Evolutionary conservation across 768 basidiomycete genomes (phyloP).

Genomic region (Suillus discolor): DNA sequence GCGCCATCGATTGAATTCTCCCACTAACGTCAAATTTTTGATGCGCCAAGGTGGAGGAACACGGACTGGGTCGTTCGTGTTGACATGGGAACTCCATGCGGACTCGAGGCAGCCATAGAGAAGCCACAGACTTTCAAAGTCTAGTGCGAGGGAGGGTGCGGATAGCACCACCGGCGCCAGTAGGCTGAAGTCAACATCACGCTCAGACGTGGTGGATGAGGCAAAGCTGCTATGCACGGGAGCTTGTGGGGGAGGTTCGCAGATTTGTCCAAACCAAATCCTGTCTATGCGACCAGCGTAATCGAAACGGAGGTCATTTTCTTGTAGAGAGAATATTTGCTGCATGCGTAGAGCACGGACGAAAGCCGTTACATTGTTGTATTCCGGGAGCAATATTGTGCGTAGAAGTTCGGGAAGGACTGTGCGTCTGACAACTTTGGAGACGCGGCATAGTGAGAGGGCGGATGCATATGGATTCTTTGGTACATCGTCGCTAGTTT

Average conservation of each 20-base stretch:
- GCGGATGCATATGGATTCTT: slow-evolving; percentile 26
- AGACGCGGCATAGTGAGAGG: slow-evolving; percentile 36
- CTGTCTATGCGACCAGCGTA: slow-evolving; percentile 34
- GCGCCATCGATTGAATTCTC: slow-evolving; percentile 33
- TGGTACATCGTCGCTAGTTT: slow-evolving; percentile 1
- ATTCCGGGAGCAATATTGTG: slow-evolving; percentile 36
- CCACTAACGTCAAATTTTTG: slow-evolving; percentile 33
- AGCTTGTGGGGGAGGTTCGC: slow-evolving; percentile 22
- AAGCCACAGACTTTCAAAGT: slow-evolving; percentile 34
- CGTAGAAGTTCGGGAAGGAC: slow-evolving; percentile 43
- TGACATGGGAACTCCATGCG: slow-evolving; percentile 11
- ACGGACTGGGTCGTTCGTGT: neutral
- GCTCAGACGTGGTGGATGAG: neutral
- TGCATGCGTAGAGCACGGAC: slow-evolving; percentile 35
- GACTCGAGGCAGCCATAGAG: slow-evolving; percentile 36
- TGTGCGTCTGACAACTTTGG: slow-evolving; percentile 32
- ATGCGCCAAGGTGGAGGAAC: slow-evolving; percentile 23
- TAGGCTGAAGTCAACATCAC: slow-evolving; percentile 24
- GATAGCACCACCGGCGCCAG: slow-evolving; percentile 14
- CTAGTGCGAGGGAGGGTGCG: slow-evolving; percentile 31
- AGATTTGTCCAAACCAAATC: slow-evolving; percentile 38
- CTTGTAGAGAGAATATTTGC: slow-evolving; percentile 7
- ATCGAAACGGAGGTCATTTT: slow-evolving; percentile 32
- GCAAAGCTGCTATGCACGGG: slow-evolving; percentile 14
- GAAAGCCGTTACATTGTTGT: slow-evolving; percentile 22